phyloP scores from a whole-genome alignment of 352 stramenopile genomes.

The Elongisporangium undulatum region DNA sequence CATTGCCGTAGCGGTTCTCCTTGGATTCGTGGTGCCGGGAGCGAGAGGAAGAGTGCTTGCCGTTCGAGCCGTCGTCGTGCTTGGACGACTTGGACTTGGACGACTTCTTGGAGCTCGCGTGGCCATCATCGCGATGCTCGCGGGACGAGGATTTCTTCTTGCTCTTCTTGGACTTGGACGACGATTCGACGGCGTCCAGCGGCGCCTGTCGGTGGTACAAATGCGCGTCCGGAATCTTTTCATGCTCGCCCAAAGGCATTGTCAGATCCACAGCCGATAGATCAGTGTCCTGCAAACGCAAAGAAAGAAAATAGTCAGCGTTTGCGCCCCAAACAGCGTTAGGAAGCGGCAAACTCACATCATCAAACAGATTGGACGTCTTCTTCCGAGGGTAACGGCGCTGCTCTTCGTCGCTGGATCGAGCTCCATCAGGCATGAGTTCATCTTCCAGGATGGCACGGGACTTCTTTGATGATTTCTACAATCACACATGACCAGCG shows the following conservation, averaged over 20 bases:
- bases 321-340: background rate
- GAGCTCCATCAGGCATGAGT: conserved; percentile 71
- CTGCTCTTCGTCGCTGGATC: conserved; percentile 67
- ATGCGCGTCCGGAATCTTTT: conserved; percentile 75
- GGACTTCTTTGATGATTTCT: conserved; percentile 46
- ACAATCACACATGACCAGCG: background rate
- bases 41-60: background rate
- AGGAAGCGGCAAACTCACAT: conserved; percentile 20
- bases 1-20: background rate
- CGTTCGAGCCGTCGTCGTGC: background rate
- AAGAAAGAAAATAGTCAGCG: conserved; percentile 2
- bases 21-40: background rate
- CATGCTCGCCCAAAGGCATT: conserved; percentile 66
- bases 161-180: conserved; percentile 16
- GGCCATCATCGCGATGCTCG: background rate
- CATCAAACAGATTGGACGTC: conserved; percentile 21
- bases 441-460: conserved; percentile 65
- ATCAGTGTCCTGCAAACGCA: conserved; percentile 46
- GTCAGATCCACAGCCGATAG: conserved; percentile 75
- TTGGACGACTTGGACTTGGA: background rate
- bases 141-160: conserved; percentile 7
- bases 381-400: conserved; percentile 43
- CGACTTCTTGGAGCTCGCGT: background rate
- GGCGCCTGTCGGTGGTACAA: conserved; percentile 71
- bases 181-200: conserved; percentile 12